A percentile compares a stretch with the other conserved stretches of the same genome.
Evolutionary conservation across 192 early-diverging fungal species (phyloP).

Genomic region (Jimgerdemannia flammicorona): DNA sequence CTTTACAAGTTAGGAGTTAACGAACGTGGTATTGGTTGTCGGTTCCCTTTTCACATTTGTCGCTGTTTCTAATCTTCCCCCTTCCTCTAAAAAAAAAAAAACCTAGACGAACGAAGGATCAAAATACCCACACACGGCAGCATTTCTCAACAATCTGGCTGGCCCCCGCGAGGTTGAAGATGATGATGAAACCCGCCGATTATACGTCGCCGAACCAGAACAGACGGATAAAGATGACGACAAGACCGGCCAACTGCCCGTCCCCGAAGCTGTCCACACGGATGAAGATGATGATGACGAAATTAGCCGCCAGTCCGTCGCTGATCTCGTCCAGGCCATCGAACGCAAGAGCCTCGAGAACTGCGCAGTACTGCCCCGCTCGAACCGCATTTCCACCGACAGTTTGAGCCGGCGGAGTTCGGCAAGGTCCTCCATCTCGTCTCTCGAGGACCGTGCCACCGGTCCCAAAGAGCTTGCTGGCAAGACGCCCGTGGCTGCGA

Average conservation of each 20-base stretch:
- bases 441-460: not conserved
- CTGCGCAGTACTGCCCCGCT: not conserved
- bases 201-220: not conserved
- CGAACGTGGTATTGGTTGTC: no score
- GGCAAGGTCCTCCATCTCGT: not conserved
- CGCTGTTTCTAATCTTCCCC: no score
- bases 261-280: not conserved
- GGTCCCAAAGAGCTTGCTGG: not conserved
- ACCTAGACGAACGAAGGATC: no score
- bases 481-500: not conserved
- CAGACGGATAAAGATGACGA: not conserved
- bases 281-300: not conserved
- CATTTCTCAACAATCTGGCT: no score
- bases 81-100: no score
- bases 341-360: not conserved
- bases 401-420: not conserved
- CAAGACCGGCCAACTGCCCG: not conserved
- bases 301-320: not conserved
- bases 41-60: no score
- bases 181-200: not conserved
- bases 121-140: no score
- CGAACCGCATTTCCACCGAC: not conserved
- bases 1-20: no score
- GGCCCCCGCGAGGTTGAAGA: not conserved
- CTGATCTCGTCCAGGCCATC: not conserved